Conservation (phyloP, 2,329 filamentous ascomycete genomes). For the Trichocomaceae sp. region DNA sequence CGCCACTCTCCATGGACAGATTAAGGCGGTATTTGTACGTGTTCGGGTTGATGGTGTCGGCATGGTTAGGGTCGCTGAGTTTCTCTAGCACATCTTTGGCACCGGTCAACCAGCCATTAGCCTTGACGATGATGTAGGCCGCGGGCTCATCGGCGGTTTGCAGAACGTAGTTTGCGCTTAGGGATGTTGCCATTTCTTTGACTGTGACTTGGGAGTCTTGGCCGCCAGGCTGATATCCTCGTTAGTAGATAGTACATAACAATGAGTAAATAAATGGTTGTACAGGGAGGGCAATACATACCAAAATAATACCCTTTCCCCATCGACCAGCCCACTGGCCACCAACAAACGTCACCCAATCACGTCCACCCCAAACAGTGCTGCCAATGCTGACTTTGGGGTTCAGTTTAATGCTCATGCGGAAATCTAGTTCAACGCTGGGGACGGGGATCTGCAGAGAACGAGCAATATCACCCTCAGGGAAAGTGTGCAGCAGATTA, state of each 20-base stretch:
- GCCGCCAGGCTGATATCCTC: constrained; percentile 38
- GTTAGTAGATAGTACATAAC: background rate
- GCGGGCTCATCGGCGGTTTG: constrained; percentile 47
- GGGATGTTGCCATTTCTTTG: constrained; percentile 42
- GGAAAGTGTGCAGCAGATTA: constrained; percentile 46
- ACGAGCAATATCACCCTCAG: constrained; percentile 44
- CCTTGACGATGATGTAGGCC: constrained; percentile 43
- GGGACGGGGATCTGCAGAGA: constrained; percentile 44
- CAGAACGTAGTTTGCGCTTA: constrained; percentile 42
- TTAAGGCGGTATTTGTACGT: constrained; percentile 46
- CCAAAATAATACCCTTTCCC: constrained; percentile 47
- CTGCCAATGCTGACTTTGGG: constrained; percentile 43
- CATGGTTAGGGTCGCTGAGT: constrained; percentile 37
- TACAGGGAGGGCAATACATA: constrained; percentile 17
- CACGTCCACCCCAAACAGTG: constrained; percentile 44
- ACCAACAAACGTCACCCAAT: constrained; percentile 47
- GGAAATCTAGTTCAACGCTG: constrained; percentile 46
- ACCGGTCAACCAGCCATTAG: constrained; percentile 44
- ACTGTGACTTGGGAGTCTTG: constrained; percentile 46
- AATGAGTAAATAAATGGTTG: background rate
- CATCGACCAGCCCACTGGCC: constrained; percentile 49
- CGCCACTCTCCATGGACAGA: constrained; percentile 45
- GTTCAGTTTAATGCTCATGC: constrained; percentile 48
- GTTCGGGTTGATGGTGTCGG: constrained; percentile 43
- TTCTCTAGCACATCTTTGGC: constrained; percentile 45